phyloP scores from a whole-genome alignment of 1,284 basidiomycete species.

The Blastosporella zonata region DNA sequence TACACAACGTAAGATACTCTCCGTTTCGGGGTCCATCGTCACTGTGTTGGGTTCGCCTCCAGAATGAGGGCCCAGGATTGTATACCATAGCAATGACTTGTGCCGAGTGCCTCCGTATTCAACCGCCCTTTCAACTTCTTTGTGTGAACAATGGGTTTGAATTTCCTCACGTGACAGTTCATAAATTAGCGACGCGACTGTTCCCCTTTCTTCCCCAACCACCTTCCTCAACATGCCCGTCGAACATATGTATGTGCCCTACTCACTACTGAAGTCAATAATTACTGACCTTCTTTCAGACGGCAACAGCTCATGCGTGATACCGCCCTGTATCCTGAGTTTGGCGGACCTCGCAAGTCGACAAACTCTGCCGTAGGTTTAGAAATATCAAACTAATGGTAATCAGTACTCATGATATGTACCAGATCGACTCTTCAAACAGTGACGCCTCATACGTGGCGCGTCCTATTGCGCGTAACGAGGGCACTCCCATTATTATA shows the following conservation, averaged over 20 bases:
- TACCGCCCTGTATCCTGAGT: slow-evolving; percentile 27
- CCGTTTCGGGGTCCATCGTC: too few relatives aligned
- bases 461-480: slow-evolving; percentile 12
- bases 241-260: slow-evolving; percentile 30
- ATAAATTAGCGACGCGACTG: slow-evolving; percentile 4
- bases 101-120: too few relatives aligned
- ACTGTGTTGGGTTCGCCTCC: too few relatives aligned
- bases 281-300: slow-evolving; percentile 6
- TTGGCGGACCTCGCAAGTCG: slow-evolving; percentile 21
- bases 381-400: background rate
- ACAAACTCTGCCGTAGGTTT: slow-evolving; percentile 2
- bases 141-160: too few relatives aligned
- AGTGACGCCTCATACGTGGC: slow-evolving; percentile 21
- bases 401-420: too few relatives aligned
- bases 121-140: too few relatives aligned
- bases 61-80: too few relatives aligned
- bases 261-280: slow-evolving; percentile 6
- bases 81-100: too few relatives aligned
- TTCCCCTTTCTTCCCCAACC: slow-evolving; percentile 1
- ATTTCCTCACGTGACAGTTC: slow-evolving; percentile 5
- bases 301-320: slow-evolving; percentile 29
- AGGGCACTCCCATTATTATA: slow-evolving; percentile 22
- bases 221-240: slow-evolving; percentile 23
- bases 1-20: too few relatives aligned
- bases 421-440: too few relatives aligned